phyloP scores from a whole-genome alignment of 2,329 filamentous ascomycete genomes.

The Trichoderma sp. region DNA sequence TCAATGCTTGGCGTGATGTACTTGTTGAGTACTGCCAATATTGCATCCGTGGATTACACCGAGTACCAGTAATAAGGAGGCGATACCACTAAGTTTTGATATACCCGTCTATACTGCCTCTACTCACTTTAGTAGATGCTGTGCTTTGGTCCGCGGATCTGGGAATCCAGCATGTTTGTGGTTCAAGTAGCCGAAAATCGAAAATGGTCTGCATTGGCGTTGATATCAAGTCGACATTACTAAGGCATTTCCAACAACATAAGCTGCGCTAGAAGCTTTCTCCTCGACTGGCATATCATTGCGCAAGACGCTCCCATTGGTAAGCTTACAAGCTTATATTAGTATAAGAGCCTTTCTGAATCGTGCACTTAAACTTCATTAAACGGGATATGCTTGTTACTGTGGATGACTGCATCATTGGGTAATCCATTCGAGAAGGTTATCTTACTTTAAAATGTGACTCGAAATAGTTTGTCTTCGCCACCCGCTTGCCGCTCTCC shows the following conservation, averaged over 20 bases:
- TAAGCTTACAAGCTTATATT: not conserved
- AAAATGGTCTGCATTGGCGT: not conserved
- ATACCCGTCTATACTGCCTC: not conserved
- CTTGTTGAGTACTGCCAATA: not conserved
- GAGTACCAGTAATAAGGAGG: not conserved
- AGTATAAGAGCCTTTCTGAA: not conserved
- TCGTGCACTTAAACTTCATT: not conserved
- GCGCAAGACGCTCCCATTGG: not conserved
- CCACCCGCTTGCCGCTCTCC: not conserved
- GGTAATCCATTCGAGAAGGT: not conserved
- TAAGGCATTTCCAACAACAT: not conserved
- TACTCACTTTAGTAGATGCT: not conserved
- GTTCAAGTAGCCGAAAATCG: not conserved
- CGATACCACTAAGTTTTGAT: not conserved
- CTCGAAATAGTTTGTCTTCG: not conserved
- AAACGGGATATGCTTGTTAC: not conserved
- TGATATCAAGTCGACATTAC: not conserved
- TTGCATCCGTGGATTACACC: not conserved
- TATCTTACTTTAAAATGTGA: not conserved
- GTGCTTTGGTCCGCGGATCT: not conserved
- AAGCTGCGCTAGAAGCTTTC: not conserved
- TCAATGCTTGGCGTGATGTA: not conserved
- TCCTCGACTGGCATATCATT: not conserved
- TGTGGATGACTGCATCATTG: not conserved
- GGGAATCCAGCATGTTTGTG: not conserved